Base-by-base conservation (phyloP, 352 stramenopile species). In the Globisporangium nagaii region DNA sequence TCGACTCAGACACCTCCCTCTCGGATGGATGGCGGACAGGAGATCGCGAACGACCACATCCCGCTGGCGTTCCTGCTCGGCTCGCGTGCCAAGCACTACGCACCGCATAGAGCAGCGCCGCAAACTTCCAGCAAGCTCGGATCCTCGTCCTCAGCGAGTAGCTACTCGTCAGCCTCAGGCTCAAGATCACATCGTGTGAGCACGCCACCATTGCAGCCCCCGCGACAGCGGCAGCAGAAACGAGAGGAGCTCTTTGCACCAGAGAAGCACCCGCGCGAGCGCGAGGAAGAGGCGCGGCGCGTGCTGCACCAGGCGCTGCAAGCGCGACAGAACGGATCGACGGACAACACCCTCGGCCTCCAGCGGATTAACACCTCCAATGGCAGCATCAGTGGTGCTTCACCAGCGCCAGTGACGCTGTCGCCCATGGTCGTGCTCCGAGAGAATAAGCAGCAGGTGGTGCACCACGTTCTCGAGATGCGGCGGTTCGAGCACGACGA, bases 31-130 rank as follows among this genome's bases (percentile, higher is more conserved):
- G n/a, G n/a, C n/a, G n/a, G n/a, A 25, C 37, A 43, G 49, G 59
- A 45, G 43, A 75, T 68, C 34, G 48, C 43, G 48, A 70, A 79
- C 28, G 73, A 84, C 34, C 60, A 90, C 60, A 71, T 90, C 5
- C 80, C 80, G 31, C 65, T 90, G 15, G 62, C 73, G 32, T 90
- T 90, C 56, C 65, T 90, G 15, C 78, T 88, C 4, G 80, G 80
- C 2, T 48, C 63, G 25, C 67, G 68, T 2, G 68, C 62, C 12
- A 77, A 64, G 41, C 47, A 68, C 19, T 90, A 86, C 53, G 49
- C 67, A 1, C 28, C 24, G 8, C 53, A 35, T 7, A 24, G 35
- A 22, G 28, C 35, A 15, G 4, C 40, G 9, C 17, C 22, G 15
- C 31, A 24, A 24, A 19, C 32, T 55, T n/a, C n/a, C 8, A 34